phyloP scores from a whole-genome alignment of 1,139 yeast genomes.

The Debaryomyces coudertii region DNA sequence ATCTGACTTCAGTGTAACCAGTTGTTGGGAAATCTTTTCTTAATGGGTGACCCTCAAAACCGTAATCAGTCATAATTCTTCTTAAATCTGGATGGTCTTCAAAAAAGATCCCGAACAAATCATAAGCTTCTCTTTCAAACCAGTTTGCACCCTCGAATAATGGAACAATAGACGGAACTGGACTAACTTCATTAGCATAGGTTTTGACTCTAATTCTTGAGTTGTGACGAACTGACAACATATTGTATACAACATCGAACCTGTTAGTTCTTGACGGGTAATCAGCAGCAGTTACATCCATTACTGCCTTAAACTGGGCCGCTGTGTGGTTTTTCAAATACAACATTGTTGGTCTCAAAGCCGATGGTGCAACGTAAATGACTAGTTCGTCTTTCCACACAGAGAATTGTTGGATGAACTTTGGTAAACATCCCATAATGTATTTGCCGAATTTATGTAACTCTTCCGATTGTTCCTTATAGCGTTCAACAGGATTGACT shows the following conservation, averaged over 20 bases:
- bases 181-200: constrained; percentile 78
- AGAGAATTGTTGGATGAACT: constrained; percentile 78
- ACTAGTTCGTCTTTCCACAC: constrained; percentile 93
- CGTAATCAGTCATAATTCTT: constrained; percentile 90
- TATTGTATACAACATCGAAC: constrained; percentile 84
- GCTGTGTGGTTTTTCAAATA: constrained; percentile 81
- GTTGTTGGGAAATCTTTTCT: constrained; percentile 93
- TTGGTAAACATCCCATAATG: constrained; percentile 77
- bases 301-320: constrained; percentile 74
- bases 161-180: constrained; percentile 78
- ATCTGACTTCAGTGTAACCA: constrained; percentile 87
- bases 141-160: constrained; percentile 82
- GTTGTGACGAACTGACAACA: constrained; percentile 80
- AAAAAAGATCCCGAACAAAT: constrained; percentile 82
- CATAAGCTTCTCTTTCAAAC: constrained; percentile 90
- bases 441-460: constrained; percentile 84
- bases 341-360: constrained; percentile 67
- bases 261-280: constrained; percentile 83
- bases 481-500: constrained; percentile 79
- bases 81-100: constrained; percentile 90
- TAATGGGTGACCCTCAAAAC: constrained; percentile 90
- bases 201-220: constrained; percentile 89
- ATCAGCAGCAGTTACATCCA: constrained; percentile 87
- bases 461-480: constrained; percentile 68
- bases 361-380: constrained; percentile 74